phyloP scores from a whole-genome alignment of 1,139 yeast species.

The Williopsis jadinii region DNA sequence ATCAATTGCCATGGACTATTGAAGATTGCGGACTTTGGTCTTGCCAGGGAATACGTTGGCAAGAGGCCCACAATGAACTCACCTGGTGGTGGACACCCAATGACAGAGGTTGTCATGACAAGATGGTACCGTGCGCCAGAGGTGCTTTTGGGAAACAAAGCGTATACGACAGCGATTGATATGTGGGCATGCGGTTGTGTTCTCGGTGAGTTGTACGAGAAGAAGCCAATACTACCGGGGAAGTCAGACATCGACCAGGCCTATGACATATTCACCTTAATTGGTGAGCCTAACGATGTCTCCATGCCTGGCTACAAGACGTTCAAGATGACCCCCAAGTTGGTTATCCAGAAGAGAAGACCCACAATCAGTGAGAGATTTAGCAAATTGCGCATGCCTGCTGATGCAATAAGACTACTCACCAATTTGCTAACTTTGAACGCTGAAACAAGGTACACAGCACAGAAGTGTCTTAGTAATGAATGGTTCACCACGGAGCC shows the following conservation, averaged over 20 bases:
- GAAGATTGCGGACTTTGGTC: conserved; percentile 90
- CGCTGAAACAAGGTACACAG: conserved; percentile 70
- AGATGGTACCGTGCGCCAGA: conserved; percentile 98
- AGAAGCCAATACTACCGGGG: conserved; percentile 81
- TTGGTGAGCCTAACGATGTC: conserved; percentile 70
- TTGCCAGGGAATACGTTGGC: conserved; percentile 79
- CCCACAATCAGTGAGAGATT: conserved; percentile 47
- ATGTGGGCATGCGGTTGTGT: conserved; percentile 98
- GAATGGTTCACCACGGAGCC: conserved; percentile 63
- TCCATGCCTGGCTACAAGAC: conserved; percentile 57
- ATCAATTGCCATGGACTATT: conserved; percentile 71
- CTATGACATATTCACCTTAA: conserved; percentile 64
- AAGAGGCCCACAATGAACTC: conserved; percentile 46
- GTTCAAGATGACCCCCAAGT: conserved; percentile 8
- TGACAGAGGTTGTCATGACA: conserved; percentile 90
- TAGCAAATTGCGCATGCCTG: conserved; percentile 24
- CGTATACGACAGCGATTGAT: conserved; percentile 85
- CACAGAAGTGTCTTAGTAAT: conserved; percentile 68
- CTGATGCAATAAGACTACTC: conserved; percentile 35
- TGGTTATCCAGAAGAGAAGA: conserved; percentile 30
- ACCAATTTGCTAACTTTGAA: conserved; percentile 53
- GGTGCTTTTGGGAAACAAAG: conserved; percentile 73
- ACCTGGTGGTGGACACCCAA: conserved; percentile 58
- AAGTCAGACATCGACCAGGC: conserved; percentile 89
- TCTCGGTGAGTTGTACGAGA: conserved; percentile 80